A percentile compares a stretch with the other conserved stretches of the same genome.
Evolutionary conservation across 768 basidiomycete species (phyloP).

Genomic region (Hericium rajendrae): DNA sequence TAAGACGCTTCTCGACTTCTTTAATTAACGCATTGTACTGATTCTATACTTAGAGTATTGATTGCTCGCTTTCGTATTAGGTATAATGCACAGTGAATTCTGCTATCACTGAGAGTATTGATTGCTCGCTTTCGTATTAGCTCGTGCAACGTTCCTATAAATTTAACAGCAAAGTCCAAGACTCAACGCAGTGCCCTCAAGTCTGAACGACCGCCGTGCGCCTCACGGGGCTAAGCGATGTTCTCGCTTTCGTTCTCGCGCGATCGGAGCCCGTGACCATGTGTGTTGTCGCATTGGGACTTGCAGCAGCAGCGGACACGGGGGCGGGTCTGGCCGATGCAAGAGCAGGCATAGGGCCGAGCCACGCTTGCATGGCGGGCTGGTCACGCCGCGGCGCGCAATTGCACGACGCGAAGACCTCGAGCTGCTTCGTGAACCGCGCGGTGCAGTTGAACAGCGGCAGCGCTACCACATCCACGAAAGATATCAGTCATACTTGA

Average conservation of each 20-base stretch:
- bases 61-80: too few species aligned
- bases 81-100: too few species aligned
- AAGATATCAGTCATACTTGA: not conserved
- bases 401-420: slow-evolving; percentile 26
- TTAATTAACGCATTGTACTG: too few species aligned
- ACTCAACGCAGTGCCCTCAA: too few species aligned
- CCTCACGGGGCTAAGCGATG: too few species aligned
- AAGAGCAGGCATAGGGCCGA: not conserved
- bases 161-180: not conserved
- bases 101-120: too few species aligned
- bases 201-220: too few species aligned
- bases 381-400: not conserved
- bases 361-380: not conserved
- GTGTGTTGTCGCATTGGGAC: not conserved
- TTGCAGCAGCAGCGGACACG: not conserved
- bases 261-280: not conserved
- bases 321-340: not conserved
- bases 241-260: not conserved
- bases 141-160: too few species aligned
- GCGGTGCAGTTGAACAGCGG: slow-evolving; percentile 45
- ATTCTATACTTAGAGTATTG: too few species aligned
- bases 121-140: too few species aligned
- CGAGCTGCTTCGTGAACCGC: slow-evolving; percentile 37
- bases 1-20: too few species aligned
- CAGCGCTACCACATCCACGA: slow-evolving; percentile 25